Evolutionary conservation across 805 yeast genomes (phyloP).

Genomic region (Deakozyma indianensis): DNA sequence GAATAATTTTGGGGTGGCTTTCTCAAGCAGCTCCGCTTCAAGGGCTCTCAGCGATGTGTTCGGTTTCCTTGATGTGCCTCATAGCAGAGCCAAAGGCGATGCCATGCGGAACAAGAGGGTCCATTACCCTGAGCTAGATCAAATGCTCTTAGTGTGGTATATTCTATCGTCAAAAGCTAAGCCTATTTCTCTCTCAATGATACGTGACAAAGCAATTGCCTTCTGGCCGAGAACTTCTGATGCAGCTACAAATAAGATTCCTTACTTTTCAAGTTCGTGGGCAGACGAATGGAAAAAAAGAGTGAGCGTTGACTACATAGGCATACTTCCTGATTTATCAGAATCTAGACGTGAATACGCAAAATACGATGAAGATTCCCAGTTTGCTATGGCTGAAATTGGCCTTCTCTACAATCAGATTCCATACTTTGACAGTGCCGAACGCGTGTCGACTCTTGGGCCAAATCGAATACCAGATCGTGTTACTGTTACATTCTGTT

Average conservation of each 20-base stretch:
- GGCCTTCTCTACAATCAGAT: background rate
- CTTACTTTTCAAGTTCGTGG: background rate
- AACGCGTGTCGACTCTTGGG: background rate
- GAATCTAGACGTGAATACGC: background rate
- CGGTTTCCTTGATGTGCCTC: background rate
- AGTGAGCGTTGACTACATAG: background rate
- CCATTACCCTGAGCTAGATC: background rate
- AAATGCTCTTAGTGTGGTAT: constrained; percentile 1
- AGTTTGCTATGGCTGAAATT: background rate
- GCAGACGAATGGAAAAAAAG: background rate
- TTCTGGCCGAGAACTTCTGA: background rate
- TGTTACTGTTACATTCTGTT: background rate
- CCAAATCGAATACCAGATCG: background rate
- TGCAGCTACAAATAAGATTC: background rate
- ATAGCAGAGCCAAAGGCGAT: background rate
- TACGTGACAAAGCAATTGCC: background rate
- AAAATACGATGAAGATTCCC: background rate
- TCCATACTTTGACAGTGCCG: background rate
- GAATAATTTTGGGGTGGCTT: background rate
- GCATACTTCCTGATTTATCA: background rate
- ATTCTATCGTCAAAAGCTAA: background rate
- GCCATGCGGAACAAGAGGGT: background rate
- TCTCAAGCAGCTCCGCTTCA: background rate
- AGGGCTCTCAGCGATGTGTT: background rate
- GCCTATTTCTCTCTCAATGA: background rate